Conservation (phyloP, 1,284 basidiomycete genomes). For the Chondrostereum purpureum region DNA sequence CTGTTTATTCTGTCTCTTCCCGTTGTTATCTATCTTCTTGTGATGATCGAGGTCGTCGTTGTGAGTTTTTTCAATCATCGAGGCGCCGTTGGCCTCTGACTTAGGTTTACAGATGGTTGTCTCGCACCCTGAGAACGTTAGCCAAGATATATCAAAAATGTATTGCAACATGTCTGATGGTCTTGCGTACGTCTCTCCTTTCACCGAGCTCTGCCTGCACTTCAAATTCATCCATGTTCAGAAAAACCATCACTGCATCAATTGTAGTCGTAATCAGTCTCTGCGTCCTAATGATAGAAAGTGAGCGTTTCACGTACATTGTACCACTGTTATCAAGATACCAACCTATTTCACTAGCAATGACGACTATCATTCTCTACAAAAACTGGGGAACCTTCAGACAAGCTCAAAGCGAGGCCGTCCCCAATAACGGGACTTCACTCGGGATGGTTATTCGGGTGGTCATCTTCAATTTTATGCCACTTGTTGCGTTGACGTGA, state of each 20-base stretch:
- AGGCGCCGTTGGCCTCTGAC: too few relatives aligned
- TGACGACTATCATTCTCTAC: neutral
- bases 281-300: neutral
- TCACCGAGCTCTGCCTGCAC: neutral
- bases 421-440: neutral
- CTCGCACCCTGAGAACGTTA: too few relatives aligned
- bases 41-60: too few relatives aligned
- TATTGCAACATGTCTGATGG: neutral
- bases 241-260: neutral
- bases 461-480: neutral
- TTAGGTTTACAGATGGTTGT: too few relatives aligned
- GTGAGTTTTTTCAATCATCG: too few relatives aligned
- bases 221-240: too few relatives aligned
- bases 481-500: neutral
- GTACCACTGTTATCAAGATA: too few relatives aligned
- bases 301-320: too few relatives aligned
- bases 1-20: too few relatives aligned
- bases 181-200: neutral
- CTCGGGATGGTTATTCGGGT: neutral
- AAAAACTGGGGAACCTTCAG: neutral
- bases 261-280: neutral
- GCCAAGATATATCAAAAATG: too few relatives aligned
- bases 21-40: too few relatives aligned
- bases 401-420: neutral
- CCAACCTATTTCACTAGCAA: too few relatives aligned